Percentiles rank a stretch among this genome's conserved stretches.
Evolutionary conservation across 2,329 filamentous ascomycete genomes (phyloP).

Genomic region (Nemania sp.): DNA sequence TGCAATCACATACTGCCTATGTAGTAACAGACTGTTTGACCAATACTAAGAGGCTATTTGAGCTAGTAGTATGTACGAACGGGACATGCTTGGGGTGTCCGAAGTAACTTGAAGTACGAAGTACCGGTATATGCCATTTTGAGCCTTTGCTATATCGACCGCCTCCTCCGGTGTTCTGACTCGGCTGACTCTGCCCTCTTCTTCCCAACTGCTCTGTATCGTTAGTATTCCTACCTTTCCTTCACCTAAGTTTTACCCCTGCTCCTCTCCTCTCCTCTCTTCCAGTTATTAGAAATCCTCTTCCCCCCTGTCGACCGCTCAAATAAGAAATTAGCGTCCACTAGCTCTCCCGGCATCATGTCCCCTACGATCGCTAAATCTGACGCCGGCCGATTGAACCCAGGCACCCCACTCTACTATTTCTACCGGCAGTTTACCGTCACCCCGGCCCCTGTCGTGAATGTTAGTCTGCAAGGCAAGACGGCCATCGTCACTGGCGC

Average conservation of each 20-base stretch:
- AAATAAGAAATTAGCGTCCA: background rate
- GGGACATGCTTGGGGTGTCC: background rate
- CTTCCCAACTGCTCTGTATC: background rate
- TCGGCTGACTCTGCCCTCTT: background rate
- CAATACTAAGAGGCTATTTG: too few species aligned
- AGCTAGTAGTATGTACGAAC: background rate
- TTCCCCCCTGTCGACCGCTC: background rate
- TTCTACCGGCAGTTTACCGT: background rate
- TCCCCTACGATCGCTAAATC: background rate
- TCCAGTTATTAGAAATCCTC: background rate
- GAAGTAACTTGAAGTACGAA: background rate
- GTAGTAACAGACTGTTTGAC: too few species aligned
- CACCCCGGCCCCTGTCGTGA: background rate
- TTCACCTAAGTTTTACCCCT: background rate
- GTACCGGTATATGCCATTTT: background rate
- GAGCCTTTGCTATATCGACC: background rate
- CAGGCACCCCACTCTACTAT: background rate
- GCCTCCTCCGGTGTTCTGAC: background rate
- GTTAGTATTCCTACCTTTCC: background rate
- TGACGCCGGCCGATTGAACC: background rate
- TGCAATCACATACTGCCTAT: too few species aligned
- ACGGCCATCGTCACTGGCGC: background rate
- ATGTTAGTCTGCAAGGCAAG: background rate
- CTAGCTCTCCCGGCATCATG: background rate
- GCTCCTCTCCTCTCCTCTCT: background rate